These are phyloP conservation scores for Nicotiana tomentosiformis DNA, from an alignment of 257 asterid genomes.

Conservation along the genomic window DNA sequence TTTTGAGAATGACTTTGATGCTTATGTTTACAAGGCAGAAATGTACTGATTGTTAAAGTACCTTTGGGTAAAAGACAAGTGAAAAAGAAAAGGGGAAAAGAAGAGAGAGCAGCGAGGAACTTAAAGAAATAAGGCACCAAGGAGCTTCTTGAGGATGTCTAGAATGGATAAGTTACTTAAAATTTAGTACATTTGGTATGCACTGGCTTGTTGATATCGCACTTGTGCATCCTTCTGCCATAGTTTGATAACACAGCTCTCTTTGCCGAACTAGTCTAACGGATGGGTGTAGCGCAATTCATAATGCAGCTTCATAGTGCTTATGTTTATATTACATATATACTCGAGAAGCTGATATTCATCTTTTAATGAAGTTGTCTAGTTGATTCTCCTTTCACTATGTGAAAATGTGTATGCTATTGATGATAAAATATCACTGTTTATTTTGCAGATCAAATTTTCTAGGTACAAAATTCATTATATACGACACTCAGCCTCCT, in stretches of 20 bases:
- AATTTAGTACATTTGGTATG: background rate
- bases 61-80: background rate
- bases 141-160: background rate
- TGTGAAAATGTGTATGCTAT: background rate
- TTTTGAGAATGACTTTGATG: background rate
- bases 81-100: background rate
- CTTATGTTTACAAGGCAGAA: background rate
- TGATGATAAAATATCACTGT: background rate
- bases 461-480: constrained; percentile 89
- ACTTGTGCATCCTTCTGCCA: background rate
- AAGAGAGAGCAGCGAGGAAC: background rate
- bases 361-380: background rate
- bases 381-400: background rate
- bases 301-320: background rate
- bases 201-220: background rate
- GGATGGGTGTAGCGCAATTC: background rate
- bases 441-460: constrained; percentile 66
- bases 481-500: constrained; percentile 88
- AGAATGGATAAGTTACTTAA: background rate
- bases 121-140: background rate
- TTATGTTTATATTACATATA: background rate
- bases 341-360: background rate
- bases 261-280: background rate
- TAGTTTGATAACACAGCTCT: background rate
- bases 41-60: background rate